A percentile compares a stretch with the other conserved stretches of the same genome.
These are phyloP conservation scores for Helicostylum pulchrum DNA, from an alignment of 192 early-diverging fungal species.

Conservation along the genomic window DNA sequence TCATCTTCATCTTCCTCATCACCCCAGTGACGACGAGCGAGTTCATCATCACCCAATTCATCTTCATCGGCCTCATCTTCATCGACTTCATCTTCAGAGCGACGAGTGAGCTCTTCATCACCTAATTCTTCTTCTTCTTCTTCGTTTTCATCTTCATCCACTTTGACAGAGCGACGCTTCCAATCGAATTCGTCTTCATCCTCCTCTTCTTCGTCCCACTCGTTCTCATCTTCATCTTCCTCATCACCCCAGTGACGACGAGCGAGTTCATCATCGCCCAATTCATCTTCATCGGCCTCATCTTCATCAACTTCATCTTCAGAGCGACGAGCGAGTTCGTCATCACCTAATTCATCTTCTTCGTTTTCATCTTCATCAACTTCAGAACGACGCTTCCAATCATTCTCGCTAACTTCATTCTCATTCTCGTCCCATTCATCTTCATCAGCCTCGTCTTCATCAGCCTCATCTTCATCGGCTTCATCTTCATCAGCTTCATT, in stretches of 20 bases:
- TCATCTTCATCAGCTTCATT: neutral
- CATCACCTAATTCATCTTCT: neutral
- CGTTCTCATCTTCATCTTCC: neutral
- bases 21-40: neutral
- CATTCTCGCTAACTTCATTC: neutral
- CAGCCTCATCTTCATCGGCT: constrained; percentile 2
- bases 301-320: neutral
- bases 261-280: neutral
- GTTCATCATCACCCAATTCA: neutral
- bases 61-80: neutral
- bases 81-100: too few relatives aligned
- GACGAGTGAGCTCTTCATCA: too few relatives aligned
- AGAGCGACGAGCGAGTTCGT: neutral
- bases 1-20: neutral
- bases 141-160: neutral
- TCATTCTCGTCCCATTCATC: neutral
- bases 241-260: neutral
- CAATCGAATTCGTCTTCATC: constrained; percentile 2
- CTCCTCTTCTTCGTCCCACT: neutral
- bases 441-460: neutral
- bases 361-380: neutral
- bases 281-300: neutral
- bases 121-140: neutral
- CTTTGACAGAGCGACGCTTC: too few relatives aligned
- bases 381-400: neutral